A percentile compares a stretch with the other conserved stretches of the same genome.
Conservation (phyloP, 2,329 filamentous ascomycete genomes). For the Microsporum ferrugineum region DNA sequence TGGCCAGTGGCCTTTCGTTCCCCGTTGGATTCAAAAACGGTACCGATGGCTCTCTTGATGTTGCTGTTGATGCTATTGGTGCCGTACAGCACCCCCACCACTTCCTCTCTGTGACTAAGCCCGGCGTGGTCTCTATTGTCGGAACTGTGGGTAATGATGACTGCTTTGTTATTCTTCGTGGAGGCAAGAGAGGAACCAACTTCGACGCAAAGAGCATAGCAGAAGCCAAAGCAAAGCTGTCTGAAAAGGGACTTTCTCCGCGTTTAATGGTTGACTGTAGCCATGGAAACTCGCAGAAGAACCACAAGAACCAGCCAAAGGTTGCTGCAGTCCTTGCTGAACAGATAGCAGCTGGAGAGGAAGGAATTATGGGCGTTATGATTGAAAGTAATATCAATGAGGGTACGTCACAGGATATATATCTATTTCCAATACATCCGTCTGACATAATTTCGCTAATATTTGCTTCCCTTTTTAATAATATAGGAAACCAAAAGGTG, state of each 20-base stretch:
- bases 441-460: not conserved
- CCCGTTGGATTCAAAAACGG: slow-evolving; percentile 99
- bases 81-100: slow-evolving; percentile 58
- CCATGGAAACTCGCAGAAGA: slow-evolving; percentile 94
- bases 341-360: slow-evolving; percentile 78
- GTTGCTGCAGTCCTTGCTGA: slow-evolving; percentile 72
- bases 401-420: slow-evolving; percentile 29
- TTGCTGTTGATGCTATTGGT: slow-evolving; percentile 93
- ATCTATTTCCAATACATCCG: no score
- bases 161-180: slow-evolving; percentile 91
- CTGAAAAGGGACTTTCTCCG: slow-evolving; percentile 71
- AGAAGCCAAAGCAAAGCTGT: slow-evolving; percentile 63
- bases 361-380: slow-evolving; percentile 89
- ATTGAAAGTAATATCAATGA: slow-evolving; percentile 97
- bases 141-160: slow-evolving; percentile 90
- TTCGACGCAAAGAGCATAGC: slow-evolving; percentile 78
- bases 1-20: slow-evolving; percentile 90
- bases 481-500: slow-evolving; percentile 60
- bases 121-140: slow-evolving; percentile 88
- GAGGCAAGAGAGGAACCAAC: slow-evolving; percentile 85
- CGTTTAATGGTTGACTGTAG: slow-evolving; percentile 98
- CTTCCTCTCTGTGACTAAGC: slow-evolving; percentile 98
- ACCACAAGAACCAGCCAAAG: slow-evolving; percentile 94
- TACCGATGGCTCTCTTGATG: slow-evolving; percentile 79
- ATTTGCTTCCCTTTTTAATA: not conserved